These are phyloP conservation scores for Elongisporangium senticosum DNA, from an alignment of 352 stramenopile genomes.

Conservation along the genomic window DNA sequence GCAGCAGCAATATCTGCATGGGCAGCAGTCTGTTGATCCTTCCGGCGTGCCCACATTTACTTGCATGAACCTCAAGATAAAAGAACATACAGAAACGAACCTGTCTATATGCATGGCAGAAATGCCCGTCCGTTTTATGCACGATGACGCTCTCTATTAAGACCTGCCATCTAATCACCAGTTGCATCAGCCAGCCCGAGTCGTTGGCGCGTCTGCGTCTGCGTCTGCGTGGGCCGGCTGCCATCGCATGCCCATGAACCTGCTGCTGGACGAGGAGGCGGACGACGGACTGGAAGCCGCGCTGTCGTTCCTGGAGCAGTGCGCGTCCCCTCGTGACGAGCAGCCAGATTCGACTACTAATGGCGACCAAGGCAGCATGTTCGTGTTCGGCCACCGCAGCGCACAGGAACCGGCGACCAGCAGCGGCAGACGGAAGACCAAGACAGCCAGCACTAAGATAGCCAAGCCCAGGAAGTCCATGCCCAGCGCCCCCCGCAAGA, in stretches of 20 bases:
- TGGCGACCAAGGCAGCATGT: neutral
- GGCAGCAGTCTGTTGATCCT: no score
- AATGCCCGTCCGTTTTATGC: neutral
- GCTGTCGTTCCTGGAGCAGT: slow-evolving; percentile 22
- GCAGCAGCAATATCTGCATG: no score
- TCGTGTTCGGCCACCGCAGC: neutral
- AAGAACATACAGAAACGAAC: neutral
- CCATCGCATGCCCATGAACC: neutral
- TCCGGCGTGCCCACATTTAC: no score
- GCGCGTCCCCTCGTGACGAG: neutral
- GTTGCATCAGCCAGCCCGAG: neutral
- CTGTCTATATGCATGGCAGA: neutral
- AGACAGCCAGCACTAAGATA: neutral
- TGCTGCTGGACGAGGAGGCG: slow-evolving; percentile 7
- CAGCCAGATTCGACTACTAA: neutral
- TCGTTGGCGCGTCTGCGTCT: neutral
- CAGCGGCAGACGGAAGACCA: neutral
- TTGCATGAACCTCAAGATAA: no score
- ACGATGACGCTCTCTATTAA: neutral
- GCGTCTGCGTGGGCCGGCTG: neutral
- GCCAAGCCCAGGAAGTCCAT: neutral
- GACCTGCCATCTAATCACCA: neutral
- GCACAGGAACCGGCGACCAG: neutral
- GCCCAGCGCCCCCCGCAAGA: neutral
- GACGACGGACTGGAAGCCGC: slow-evolving; percentile 14